Evolutionary conservation across 2,329 filamentous ascomycete genomes (phyloP).

Genomic region (Pseudopithomyces maydicus): DNA sequence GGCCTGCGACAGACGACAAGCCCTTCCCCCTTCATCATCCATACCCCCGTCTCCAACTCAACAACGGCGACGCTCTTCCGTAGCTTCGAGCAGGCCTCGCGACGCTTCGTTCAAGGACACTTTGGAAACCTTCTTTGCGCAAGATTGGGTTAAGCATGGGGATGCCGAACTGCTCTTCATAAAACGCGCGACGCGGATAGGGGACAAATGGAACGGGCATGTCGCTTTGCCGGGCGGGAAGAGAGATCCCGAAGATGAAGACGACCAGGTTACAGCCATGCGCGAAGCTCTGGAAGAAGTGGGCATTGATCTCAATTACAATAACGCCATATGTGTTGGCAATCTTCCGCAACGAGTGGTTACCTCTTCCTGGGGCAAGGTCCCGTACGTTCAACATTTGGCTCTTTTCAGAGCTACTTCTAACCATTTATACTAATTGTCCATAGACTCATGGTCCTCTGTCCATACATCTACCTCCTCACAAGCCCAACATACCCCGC

Average conservation of each 20-base stretch:
- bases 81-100: constrained; percentile 23
- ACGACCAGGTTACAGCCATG: constrained; percentile 66
- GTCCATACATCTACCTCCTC: constrained; percentile 69
- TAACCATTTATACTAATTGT: constrained; percentile 4
- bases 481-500: constrained; percentile 61
- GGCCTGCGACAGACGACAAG: constrained; percentile 47
- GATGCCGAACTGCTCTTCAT: constrained; percentile 74
- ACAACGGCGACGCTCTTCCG: constrained; percentile 33
- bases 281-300: constrained; percentile 71
- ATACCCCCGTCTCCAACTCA: constrained; percentile 23
- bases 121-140: constrained; percentile 64
- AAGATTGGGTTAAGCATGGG: constrained; percentile 68
- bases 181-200: constrained; percentile 67
- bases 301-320: constrained; percentile 62
- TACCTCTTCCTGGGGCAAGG: constrained; percentile 69
- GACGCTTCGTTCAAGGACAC: constrained; percentile 46
- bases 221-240: constrained; percentile 72
- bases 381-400: constrained; percentile 55
- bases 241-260: constrained; percentile 66
- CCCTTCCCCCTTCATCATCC: constrained; percentile 18
- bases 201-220: constrained; percentile 73
- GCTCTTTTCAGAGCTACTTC: neutral
- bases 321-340: constrained; percentile 56
- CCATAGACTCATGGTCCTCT: constrained; percentile 69
- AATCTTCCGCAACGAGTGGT: constrained; percentile 70